Percentiles rank a stretch among this genome's conserved stretches.
These are phyloP conservation scores for Claviceps sp. DNA, from an alignment of 2,329 filamentous ascomycete species.

Conservation along the genomic window DNA sequence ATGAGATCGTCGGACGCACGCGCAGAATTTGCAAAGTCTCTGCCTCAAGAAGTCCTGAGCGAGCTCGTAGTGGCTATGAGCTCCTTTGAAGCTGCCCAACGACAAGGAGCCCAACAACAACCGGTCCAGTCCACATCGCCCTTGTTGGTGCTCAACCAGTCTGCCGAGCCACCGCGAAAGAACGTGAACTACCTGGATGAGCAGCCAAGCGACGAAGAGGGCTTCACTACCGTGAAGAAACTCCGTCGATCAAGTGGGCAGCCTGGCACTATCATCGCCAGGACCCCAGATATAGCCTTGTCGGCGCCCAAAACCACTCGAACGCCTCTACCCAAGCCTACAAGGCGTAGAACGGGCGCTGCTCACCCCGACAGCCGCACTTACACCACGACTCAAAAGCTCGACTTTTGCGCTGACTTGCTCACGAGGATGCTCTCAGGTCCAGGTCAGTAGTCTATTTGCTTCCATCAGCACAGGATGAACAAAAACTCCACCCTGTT, in stretches of 20 bases:
- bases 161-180: slow-evolving; percentile 22
- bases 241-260: slow-evolving; percentile 25
- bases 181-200: slow-evolving; percentile 32
- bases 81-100: slow-evolving; percentile 30
- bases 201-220: slow-evolving; percentile 3
- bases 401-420: slow-evolving; percentile 45
- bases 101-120: slow-evolving; percentile 9
- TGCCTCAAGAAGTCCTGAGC: slow-evolving; percentile 48
- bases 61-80: slow-evolving; percentile 51
- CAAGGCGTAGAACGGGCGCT: slow-evolving; percentile 22
- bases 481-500: too few relatives aligned
- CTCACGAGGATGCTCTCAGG: slow-evolving; percentile 47
- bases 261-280: slow-evolving; percentile 4
- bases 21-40: slow-evolving; percentile 43
- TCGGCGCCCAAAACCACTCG: slow-evolving; percentile 16
- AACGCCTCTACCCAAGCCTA: slow-evolving; percentile 20
- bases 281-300: slow-evolving; percentile 11
- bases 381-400: slow-evolving; percentile 29
- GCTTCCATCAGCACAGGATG: neutral
- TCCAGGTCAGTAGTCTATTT: slow-evolving; percentile 29
- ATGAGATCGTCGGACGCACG: slow-evolving; percentile 43
- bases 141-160: slow-evolving; percentile 6
- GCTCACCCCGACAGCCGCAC: slow-evolving; percentile 17
- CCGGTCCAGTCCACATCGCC: slow-evolving; percentile 9
- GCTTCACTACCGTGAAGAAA: slow-evolving; percentile 20